Conservation (phyloP, 1,284 basidiomycete species). For the Rugosomyces carneus region DNA sequence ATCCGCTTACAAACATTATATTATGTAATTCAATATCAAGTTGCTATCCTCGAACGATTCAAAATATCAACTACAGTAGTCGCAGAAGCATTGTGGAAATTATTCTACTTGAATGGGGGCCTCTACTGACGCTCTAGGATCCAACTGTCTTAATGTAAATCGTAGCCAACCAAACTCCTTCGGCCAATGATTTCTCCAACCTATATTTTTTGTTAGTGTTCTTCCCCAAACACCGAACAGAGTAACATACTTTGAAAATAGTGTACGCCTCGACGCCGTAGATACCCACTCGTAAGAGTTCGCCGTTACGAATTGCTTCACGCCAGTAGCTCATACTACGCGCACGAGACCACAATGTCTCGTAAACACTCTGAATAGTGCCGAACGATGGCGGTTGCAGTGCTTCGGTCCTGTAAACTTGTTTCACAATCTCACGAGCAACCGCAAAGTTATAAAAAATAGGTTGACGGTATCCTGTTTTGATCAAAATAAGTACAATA, state of each 20-base stretch:
- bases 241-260: conserved; percentile 74
- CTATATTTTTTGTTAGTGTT: too few species aligned
- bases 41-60: not conserved
- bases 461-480: conserved; percentile 80
- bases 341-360: conserved; percentile 66
- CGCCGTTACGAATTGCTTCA: conserved; percentile 63
- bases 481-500: too few species aligned
- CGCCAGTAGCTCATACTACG: conserved; percentile 68
- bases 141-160: conserved; percentile 45
- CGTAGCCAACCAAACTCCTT: conserved; percentile 82
- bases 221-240: too few species aligned
- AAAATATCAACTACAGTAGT: not conserved
- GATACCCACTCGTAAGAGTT: conserved; percentile 74
- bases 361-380: conserved; percentile 66
- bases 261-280: conserved; percentile 88
- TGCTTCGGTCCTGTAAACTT: conserved; percentile 86
- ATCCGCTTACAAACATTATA: conserved; percentile 8
- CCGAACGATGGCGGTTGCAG: conserved; percentile 76
- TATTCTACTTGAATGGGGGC: not conserved
- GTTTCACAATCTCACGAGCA: conserved; percentile 79
- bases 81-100: too few species aligned
- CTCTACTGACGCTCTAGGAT: not conserved
- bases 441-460: conserved; percentile 83
- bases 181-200: conserved; percentile 90
- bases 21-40: conserved; percentile 9